These are phyloP conservation scores for Ophiostoma ulmi DNA, from an alignment of 2,329 filamentous ascomycete genomes.

Conservation along the genomic window DNA sequence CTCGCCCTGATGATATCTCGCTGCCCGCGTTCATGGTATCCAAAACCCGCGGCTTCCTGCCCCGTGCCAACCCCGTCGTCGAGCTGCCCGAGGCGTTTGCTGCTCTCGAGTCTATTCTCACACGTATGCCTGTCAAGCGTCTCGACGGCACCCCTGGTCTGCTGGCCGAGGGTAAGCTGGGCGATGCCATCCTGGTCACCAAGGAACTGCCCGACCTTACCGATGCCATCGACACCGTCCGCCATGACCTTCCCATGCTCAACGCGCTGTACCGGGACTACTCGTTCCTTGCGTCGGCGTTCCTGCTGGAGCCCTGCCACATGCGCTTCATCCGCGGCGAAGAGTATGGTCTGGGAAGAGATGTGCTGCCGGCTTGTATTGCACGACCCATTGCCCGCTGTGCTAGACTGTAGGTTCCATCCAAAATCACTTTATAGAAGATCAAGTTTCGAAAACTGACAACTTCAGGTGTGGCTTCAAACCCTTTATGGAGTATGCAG, in stretches of 20 bases:
- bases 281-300: conserved; percentile 82
- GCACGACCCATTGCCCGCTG: conserved; percentile 77
- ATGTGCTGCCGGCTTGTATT: conserved; percentile 67
- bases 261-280: conserved; percentile 90
- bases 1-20: conserved; percentile 55
- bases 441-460: neutral
- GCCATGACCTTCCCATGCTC: conserved; percentile 68
- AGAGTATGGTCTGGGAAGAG: conserved; percentile 71
- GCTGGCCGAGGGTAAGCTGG: conserved; percentile 67
- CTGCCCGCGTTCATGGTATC: conserved; percentile 76
- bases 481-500: conserved; percentile 84
- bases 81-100: conserved; percentile 69
- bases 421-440: neutral
- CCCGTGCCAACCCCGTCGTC: conserved; percentile 57
- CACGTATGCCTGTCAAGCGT: conserved; percentile 74
- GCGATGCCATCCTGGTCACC: conserved; percentile 59
- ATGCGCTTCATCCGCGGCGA: conserved; percentile 65
- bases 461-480: conserved; percentile 59
- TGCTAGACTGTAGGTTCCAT: conserved; percentile 63
- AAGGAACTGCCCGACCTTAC: conserved; percentile 74
- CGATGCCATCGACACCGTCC: conserved; percentile 64
- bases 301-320: conserved; percentile 88
- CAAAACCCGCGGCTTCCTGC: conserved; percentile 68
- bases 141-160: conserved; percentile 69
- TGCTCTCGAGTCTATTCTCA: conserved; percentile 64